Evolutionary conservation across 2,329 filamentous ascomycete species (phyloP).

Genomic region (Monilinia aucupariae): DNA sequence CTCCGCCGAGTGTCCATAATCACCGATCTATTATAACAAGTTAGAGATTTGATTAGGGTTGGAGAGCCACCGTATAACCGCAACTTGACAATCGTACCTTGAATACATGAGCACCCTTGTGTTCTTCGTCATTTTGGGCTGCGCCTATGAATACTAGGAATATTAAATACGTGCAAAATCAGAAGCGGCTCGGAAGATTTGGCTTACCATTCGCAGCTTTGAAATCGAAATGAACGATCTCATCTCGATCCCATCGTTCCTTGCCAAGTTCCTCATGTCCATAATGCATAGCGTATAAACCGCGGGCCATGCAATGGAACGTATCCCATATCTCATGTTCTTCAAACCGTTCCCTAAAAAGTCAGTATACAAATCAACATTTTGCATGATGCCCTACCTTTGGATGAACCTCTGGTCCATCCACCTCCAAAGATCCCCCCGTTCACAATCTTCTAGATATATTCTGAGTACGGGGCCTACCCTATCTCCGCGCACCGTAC

Average conservation of each 20-base stretch:
- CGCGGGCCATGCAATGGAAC: slow-evolving; percentile 6
- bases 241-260: slow-evolving; percentile 7
- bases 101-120: background rate
- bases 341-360: background rate
- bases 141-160: background rate
- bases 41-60: background rate
- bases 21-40: background rate
- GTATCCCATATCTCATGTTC: slow-evolving; percentile 4
- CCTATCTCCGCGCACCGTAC: background rate
- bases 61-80: background rate
- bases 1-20: background rate
- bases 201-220: slow-evolving; percentile 1
- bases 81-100: background rate
- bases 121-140: background rate
- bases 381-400: background rate
- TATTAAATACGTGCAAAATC: background rate
- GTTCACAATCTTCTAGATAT: background rate
- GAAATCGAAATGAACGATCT: slow-evolving; percentile 11
- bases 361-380: background rate
- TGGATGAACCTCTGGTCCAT: background rate
- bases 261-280: background rate
- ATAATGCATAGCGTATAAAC: background rate
- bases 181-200: background rate
- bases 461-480: background rate
- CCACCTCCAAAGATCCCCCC: background rate